phyloP scores from a whole-genome alignment of 441 rosid genomes.

The Gossypium gossypioides region DNA sequence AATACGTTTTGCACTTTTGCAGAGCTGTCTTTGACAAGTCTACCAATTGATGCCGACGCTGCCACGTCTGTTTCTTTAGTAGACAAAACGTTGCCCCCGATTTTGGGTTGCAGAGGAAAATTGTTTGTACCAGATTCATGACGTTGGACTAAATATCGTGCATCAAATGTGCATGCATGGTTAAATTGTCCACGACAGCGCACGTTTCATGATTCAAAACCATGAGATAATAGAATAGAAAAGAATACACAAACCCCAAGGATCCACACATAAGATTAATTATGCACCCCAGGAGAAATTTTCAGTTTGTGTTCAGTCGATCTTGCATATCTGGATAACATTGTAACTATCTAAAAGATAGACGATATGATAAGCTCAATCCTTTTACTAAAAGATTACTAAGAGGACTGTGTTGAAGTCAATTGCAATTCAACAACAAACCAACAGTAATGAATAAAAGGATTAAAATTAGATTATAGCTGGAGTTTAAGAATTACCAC shows the following conservation, averaged over 20 bases:
- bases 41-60: neutral
- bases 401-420: neutral
- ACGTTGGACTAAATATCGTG: neutral
- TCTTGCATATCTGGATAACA: no score
- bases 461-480: neutral
- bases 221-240: no score
- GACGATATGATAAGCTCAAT: no score
- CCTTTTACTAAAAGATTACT: neutral
- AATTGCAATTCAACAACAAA: neutral
- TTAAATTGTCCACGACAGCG: no score
- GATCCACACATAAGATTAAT: neutral
- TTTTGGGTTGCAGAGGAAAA: neutral
- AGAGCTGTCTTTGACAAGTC: neutral
- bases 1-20: neutral
- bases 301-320: no score
- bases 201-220: no score
- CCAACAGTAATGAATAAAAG: neutral
- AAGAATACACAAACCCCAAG: no score
- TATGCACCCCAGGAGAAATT: neutral
- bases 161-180: neutral
- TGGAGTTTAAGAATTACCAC: neutral
- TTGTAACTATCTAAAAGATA: no score
- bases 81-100: neutral
- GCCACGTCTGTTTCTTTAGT: neutral
- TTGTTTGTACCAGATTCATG: neutral